These are phyloP conservation scores for Dendrobium officinale DNA, from an alignment of 106 monocot genomes.

Conservation along the genomic window DNA sequence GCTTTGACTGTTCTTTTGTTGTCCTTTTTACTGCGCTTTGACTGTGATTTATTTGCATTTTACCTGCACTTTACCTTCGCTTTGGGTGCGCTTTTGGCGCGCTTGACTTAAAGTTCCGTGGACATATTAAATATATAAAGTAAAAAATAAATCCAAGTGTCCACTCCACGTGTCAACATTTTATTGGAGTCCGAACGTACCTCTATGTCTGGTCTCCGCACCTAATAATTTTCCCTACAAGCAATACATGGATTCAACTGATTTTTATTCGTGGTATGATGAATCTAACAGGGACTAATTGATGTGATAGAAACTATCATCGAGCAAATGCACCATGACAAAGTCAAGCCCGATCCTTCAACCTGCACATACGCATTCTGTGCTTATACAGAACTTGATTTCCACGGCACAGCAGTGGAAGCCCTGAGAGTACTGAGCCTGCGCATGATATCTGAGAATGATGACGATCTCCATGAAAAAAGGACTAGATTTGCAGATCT, in stretches of 20 bases:
- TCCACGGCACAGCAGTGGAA: constrained; percentile 66
- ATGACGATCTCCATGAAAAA: constrained; percentile 30
- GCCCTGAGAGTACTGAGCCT: constrained; percentile 79
- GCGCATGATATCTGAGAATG: constrained; percentile 76
- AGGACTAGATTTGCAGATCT: constrained; percentile 53
- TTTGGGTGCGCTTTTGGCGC: too few species aligned
- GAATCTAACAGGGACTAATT: constrained; percentile 44
- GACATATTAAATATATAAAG: too few species aligned
- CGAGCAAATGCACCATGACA: constrained; percentile 54
- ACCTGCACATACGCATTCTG: constrained; percentile 57
- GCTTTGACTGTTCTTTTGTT: too few species aligned
- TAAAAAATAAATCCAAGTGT: too few species aligned
- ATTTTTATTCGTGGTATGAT: not conserved
- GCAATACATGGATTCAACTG: too few species aligned
- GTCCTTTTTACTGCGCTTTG: too few species aligned
- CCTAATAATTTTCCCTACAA: not conserved
- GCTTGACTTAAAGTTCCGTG: too few species aligned
- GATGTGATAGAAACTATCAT: constrained; percentile 54
- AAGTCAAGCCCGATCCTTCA: constrained; percentile 70
- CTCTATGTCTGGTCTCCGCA: too few species aligned
- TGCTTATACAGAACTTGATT: constrained; percentile 41
- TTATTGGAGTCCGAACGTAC: too few species aligned
- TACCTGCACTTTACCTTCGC: too few species aligned
- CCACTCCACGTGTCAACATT: too few species aligned
- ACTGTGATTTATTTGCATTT: too few species aligned